Percentiles rank a stretch among this genome's conserved stretches.
These are phyloP conservation scores for Talaromyces amestolkiae DNA, from an alignment of 2,329 filamentous ascomycete species.

Conservation along the genomic window DNA sequence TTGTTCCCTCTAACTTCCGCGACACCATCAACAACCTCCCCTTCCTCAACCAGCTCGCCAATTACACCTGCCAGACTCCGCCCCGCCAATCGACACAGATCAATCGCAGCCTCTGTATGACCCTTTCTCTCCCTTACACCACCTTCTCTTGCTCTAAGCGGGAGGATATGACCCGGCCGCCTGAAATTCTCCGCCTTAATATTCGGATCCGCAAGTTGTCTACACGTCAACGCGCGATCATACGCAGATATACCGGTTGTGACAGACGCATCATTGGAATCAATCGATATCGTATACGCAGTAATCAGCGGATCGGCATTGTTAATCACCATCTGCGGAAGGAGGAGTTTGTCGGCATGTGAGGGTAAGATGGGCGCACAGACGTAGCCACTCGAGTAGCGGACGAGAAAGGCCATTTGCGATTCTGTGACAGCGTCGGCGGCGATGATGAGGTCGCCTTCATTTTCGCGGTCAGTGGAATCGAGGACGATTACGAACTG, in stretches of 20 bases:
- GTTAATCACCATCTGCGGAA: constrained; percentile 89
- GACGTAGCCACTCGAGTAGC: constrained; percentile 82
- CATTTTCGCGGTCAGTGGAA: constrained; percentile 88
- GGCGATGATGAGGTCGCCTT: constrained; percentile 96
- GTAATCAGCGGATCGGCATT: constrained; percentile 79
- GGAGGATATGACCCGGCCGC: constrained; percentile 85
- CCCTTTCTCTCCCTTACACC: constrained; percentile 77
- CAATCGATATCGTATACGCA: constrained; percentile 88
- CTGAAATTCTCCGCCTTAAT: constrained; percentile 63
- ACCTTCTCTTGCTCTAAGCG: constrained; percentile 72
- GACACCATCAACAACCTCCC: constrained; percentile 66
- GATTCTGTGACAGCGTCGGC: constrained; percentile 77
- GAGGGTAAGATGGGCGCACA: constrained; percentile 76
- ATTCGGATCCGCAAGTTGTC: constrained; percentile 68
- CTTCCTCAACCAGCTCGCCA: constrained; percentile 87
- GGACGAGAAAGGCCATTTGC: constrained; percentile 95
- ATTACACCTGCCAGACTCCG: constrained; percentile 77
- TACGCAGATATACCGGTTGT: constrained; percentile 89
- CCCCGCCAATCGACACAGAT: constrained; percentile 82
- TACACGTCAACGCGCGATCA: constrained; percentile 79
- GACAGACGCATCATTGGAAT: constrained; percentile 68
- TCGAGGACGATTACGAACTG: constrained; percentile 97
- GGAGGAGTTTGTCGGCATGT: constrained; percentile 67
- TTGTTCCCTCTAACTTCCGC: constrained; percentile 61
- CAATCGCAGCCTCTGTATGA: constrained; percentile 90